Base-by-base conservation (phyloP, 139 green algal genomes). In the Ettlia oleoabundans region DNA sequence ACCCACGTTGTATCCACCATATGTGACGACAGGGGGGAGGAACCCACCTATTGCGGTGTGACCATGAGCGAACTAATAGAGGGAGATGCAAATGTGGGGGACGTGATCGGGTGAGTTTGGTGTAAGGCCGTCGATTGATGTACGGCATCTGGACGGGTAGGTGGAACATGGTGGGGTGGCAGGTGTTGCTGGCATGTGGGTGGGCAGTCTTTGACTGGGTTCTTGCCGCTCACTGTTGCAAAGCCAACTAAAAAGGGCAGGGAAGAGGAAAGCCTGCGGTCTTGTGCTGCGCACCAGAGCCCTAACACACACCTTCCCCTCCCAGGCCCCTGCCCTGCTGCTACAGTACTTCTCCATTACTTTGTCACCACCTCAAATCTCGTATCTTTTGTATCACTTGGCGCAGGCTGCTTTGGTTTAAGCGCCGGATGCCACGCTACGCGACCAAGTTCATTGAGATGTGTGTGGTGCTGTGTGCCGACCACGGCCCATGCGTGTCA, bases 361-460 rank as follows among this genome's bases (percentile, higher is more conserved):
- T n/a, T n/a, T n/a, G n/a, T n/a, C n/a, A n/a, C n/a, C n/a, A n/a
- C n/a, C n/a, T n/a, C n/a, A n/a, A n/a, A n/a, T n/a, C n/a, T n/a
- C n/a, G n/a, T n/a, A n/a, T n/a, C n/a, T n/a, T n/a, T n/a, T n/a
- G n/a, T n/a, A n/a, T n/a, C n/a, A n/a, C 55, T 22, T 22, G 18
- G 15, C 53, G 26, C 77, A 81, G 77, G 26, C 84, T 88, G 69
- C 71, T 88, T 47, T 88, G 92, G 92, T 97, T 97, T 90, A 97
- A 97, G 89, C 88, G 92, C 43, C 90, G 93, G 83, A 88, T 97
- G 85, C 93, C 93, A 13, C 83, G 76, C 63, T 98, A 99, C 82
- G 96, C 94, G 47, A 97, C 94, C 38, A 92, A 94, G 74, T 98
- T 98, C 89, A 97, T 98, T 42, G 95, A 98, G 81, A 92, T 97